Percentiles rank a stretch among this genome's conserved stretches.
phyloP scores from a whole-genome alignment of 106 monocot genomes.

The Dendrobium huoshanense region DNA sequence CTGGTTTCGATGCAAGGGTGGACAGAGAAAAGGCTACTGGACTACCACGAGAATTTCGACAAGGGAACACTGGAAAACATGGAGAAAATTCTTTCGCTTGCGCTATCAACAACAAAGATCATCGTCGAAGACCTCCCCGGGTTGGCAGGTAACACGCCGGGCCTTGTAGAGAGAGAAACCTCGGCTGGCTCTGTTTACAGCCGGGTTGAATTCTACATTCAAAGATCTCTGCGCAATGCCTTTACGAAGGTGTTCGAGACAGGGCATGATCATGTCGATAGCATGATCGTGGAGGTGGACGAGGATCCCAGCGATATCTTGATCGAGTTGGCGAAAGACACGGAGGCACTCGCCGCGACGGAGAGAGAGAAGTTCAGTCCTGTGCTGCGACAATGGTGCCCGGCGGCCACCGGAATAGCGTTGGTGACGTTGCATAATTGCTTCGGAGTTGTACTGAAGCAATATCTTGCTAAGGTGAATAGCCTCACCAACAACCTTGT shows the following conservation, averaged over 20 bases:
- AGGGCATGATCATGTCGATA: conserved; percentile 27
- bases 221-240: conserved; percentile 41
- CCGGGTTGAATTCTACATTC: conserved; percentile 42
- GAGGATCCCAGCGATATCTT: conserved; percentile 43
- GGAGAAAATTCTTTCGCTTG: conserved; percentile 34
- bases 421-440: conserved; percentile 69
- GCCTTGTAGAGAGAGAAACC: conserved; percentile 4
- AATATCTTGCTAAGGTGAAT: conserved; percentile 42
- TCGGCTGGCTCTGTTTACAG: neutral
- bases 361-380: conserved; percentile 71
- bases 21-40: conserved; percentile 46
- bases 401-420: conserved; percentile 45
- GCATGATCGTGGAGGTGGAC: conserved; percentile 50
- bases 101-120: conserved; percentile 34
- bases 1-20: conserved; percentile 42
- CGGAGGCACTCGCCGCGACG: conserved; percentile 53
- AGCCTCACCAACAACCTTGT: conserved; percentile 53
- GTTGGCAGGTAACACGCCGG: conserved; percentile 5
- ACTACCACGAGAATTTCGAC: conserved; percentile 54
- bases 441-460: conserved; percentile 64
- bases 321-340: conserved; percentile 51
- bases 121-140: conserved; percentile 28
- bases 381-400: conserved; percentile 62
- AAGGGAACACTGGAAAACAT: conserved; percentile 23
- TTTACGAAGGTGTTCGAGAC: conserved; percentile 72